Conservation (phyloP, 2,329 filamentous ascomycete species). For the Aspergillus novoparasiticus region DNA sequence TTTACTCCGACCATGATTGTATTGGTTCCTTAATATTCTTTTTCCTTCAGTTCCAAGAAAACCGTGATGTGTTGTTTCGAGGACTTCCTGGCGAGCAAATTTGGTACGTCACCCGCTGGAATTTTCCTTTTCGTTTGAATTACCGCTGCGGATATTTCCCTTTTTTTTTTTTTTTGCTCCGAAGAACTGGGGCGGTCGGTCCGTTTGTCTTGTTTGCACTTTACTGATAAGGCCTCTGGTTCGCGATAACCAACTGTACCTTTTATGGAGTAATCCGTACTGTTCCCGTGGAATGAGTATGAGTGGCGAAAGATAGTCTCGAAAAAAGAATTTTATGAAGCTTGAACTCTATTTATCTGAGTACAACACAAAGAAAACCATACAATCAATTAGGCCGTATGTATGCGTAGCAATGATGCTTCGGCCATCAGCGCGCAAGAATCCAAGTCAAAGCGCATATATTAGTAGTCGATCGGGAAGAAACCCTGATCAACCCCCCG, state of each 20-base stretch:
- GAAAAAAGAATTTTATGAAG: neutral
- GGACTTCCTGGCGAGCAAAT: neutral
- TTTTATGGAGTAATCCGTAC: no score
- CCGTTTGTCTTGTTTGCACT: constrained; percentile 38
- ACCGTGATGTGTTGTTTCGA: neutral
- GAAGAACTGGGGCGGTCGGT: constrained; percentile 27
- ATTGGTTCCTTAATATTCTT: neutral
- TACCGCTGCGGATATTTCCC: constrained; percentile 13
- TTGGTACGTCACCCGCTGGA: constrained; percentile 10
- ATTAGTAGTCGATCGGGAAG: neutral
- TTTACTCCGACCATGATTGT: constrained; percentile 44
- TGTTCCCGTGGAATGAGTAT: neutral
- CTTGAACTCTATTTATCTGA: neutral
- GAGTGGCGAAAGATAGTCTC: neutral
- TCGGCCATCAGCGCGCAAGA: neutral
- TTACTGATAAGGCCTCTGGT: constrained; percentile 28
- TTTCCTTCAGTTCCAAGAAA: constrained; percentile 12
- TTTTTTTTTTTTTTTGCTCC: constrained; percentile 31
- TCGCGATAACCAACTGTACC: neutral
- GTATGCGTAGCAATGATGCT: neutral
- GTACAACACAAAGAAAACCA: neutral
- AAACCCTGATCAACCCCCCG: constrained; percentile 1
- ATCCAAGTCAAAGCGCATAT: neutral
- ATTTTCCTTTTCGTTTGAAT: constrained; percentile 11
- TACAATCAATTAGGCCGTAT: neutral